Base-by-base conservation (phyloP, 257 asterid species). In the Hygrophila difformis region DNA sequence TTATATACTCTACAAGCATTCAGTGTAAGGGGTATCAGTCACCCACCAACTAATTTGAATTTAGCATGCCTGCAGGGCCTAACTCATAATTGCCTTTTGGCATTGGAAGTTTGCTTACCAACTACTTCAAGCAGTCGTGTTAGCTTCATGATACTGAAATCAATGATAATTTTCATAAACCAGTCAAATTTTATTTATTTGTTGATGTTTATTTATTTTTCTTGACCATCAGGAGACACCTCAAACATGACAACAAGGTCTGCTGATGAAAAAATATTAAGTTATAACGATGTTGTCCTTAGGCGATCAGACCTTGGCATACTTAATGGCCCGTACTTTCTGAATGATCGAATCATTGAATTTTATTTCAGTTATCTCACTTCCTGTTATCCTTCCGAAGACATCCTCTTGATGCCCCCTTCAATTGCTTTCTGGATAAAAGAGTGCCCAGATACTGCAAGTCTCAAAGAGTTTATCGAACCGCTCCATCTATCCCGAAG, bases 401-500 rank as follows among this genome's bases (percentile, higher is more conserved):
- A 75, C 51, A 55, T 84, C 62, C 78, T 81, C 35, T 63, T 88
- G 18, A 64, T 81, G 1, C 78, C 93, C 15, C 95, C 97, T 62
- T 73, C 91, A 17, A 74, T 88, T 39, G 59, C 87, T 34, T 82
- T 81, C 63, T 88, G 93, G 95, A 81, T 88, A 44, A 88, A 84
- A 62, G 93, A 81, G 62, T 81, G 93, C 69, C 80, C 74, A 0
- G 78, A 76, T 56, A 21, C 20, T 31, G 47, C 62, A 10, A 71
- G 63, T 60, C 77, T 89, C 3, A 45, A 58, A 16, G 94, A 79
- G 33, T 79, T 82, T 38, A 8, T 85, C 1, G 70, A 79, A 38
- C 96, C 96, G 28, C 93, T 89, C 19, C 44, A 68, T 54, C 78
- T 85, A 14, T 43, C 78, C 5, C 31, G 0, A 39, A 75, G 63